These are phyloP conservation scores for Kwoniella newhampshirensis DNA, from an alignment of 768 basidiomycete genomes.

Conservation along the genomic window DNA sequence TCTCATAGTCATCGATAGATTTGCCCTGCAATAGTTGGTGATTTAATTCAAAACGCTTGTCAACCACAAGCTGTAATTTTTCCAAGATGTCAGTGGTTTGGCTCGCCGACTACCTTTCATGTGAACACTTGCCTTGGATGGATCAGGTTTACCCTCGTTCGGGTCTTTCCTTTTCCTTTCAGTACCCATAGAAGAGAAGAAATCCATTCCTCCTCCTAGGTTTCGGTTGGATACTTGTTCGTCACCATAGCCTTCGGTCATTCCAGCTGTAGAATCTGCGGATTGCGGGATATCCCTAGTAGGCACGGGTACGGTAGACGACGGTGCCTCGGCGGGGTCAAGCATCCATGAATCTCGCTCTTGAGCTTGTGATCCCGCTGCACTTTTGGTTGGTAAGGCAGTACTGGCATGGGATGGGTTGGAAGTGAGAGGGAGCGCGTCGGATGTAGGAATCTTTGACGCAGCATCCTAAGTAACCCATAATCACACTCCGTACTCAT, in stretches of 20 bases:
- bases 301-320: conserved; percentile 40
- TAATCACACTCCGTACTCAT: too few species aligned
- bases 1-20: conserved; percentile 43
- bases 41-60: conserved; percentile 52
- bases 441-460: conserved; percentile 71
- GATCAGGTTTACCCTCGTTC: conserved; percentile 63
- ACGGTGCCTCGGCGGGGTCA: conserved; percentile 52
- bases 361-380: conserved; percentile 60
- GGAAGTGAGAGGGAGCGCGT: conserved; percentile 69
- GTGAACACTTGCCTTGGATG: conserved; percentile 64
- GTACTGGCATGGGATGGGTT: conserved; percentile 60
- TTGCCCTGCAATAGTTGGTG: conserved; percentile 59
- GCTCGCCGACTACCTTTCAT: not conserved
- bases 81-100: not conserved
- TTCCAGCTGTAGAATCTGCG: conserved; percentile 20
- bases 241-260: conserved; percentile 55
- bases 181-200: conserved; percentile 83
- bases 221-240: conserved; percentile 60
- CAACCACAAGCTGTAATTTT: conserved; percentile 36
- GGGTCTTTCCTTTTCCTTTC: conserved; percentile 63
- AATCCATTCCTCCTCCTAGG: conserved; percentile 68
- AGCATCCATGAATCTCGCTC: conserved; percentile 88
- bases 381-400: conserved; percentile 57
- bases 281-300: conserved; percentile 32
- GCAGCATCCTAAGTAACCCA: conserved; percentile 35